Percentiles rank a stretch among this genome's conserved stretches.
phyloP scores from a whole-genome alignment of 1,139 yeast species.

The Yamadazyma jaroonii region DNA sequence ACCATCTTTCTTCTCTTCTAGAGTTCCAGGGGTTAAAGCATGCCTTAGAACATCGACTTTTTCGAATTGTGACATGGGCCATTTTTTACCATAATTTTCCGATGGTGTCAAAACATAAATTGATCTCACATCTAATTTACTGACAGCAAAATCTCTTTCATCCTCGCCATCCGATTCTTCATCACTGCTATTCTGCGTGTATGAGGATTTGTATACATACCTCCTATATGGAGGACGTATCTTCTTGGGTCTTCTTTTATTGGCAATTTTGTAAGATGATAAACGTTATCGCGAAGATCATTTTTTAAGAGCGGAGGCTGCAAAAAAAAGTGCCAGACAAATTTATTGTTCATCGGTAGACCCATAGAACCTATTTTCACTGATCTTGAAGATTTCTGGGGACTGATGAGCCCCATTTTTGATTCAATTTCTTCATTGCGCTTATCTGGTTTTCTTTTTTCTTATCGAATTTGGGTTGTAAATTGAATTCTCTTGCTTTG shows the following conservation, averaged over 20 bases:
- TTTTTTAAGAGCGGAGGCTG: not conserved
- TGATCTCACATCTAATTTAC: conserved; percentile 30
- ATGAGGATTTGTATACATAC: conserved; percentile 65
- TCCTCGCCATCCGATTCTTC: conserved; percentile 40
- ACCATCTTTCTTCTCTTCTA: not conserved
- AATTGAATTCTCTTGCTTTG: conserved; percentile 3
- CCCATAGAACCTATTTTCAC: too few species aligned
- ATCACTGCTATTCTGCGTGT: conserved; percentile 27
- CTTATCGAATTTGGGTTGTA: not conserved
- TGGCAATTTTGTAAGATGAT: conserved; percentile 55
- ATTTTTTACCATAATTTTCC: conserved; percentile 19
- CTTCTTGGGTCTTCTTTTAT: conserved; percentile 83
- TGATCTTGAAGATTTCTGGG: too few species aligned
- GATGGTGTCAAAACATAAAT: conserved; percentile 35
- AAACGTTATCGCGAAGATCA: conserved; percentile 2
- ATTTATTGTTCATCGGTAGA: too few species aligned
- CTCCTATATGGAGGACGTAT: conserved; percentile 72
- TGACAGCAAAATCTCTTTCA: conserved; percentile 23
- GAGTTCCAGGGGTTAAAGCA: conserved; percentile 14
- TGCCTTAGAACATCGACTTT: conserved; percentile 44
- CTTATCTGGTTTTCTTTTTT: not conserved
- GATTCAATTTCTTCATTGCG: not conserved
- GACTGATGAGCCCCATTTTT: not conserved
- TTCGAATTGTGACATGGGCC: conserved; percentile 47
- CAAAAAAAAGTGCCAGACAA: too few species aligned